phyloP scores from a whole-genome alignment of 139 green algal species.

The Chlorella sp. region DNA sequence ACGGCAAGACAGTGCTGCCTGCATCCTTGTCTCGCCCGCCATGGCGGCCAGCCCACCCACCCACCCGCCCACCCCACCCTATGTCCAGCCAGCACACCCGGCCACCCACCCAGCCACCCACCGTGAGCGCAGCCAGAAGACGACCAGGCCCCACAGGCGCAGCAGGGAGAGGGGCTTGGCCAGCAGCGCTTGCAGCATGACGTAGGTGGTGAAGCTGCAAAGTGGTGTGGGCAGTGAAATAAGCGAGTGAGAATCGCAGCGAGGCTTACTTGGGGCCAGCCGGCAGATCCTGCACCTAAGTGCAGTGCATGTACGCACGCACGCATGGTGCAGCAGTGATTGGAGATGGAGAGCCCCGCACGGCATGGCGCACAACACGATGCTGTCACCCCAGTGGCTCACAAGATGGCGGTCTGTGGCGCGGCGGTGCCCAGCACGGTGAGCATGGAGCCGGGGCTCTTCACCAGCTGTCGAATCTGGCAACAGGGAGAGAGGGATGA shows the following conservation, averaged over 20 bases:
- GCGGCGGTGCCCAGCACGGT: conserved; percentile 64
- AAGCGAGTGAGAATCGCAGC: too few relatives aligned
- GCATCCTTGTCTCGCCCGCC: too few relatives aligned
- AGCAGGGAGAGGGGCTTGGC: conserved; percentile 35
- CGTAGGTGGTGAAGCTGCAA: conserved; percentile 1
- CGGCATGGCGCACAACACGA: too few relatives aligned
- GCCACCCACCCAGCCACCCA: too few relatives aligned
- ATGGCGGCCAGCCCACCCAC: too few relatives aligned
- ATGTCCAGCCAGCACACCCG: too few relatives aligned
- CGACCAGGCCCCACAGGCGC: conserved; percentile 17
- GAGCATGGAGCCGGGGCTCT: conserved; percentile 40
- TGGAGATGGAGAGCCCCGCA: not conserved
- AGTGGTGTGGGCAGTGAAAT: not conserved
- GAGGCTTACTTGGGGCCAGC: too few relatives aligned
- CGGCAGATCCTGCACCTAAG: too few relatives aligned
- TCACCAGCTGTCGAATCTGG: not conserved
- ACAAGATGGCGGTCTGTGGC: conserved; percentile 77
- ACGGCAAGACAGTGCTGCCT: not conserved
- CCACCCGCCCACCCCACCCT: too few relatives aligned
- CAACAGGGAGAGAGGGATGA: not conserved
- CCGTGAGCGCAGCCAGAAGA: conserved; percentile 34
- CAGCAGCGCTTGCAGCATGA: conserved; percentile 18
- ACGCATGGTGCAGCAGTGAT: too few relatives aligned
- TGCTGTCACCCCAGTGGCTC: too few relatives aligned
- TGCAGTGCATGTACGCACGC: too few relatives aligned